These are phyloP conservation scores for Metschnikowia cubensis DNA, from an alignment of 805 yeast genomes.

Conservation along the genomic window DNA sequence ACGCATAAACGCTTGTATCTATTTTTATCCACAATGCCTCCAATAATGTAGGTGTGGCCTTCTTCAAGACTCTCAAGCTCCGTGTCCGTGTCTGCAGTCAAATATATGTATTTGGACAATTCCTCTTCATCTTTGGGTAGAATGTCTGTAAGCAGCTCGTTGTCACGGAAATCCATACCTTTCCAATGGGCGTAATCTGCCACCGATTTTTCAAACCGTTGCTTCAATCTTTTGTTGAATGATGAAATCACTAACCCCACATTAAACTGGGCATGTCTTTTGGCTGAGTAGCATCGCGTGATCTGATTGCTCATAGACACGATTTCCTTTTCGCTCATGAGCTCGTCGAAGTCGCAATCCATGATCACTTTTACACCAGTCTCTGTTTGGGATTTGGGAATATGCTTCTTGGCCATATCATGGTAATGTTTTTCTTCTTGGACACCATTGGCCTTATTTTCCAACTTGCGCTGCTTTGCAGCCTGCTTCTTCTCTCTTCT, in stretches of 20 bases:
- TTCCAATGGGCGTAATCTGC: constrained; percentile 65
- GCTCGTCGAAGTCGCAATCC: constrained; percentile 88
- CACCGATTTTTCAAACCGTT: constrained; percentile 64
- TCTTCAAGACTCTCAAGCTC: constrained; percentile 59
- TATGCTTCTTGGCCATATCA: constrained; percentile 24
- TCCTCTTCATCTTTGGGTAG: constrained; percentile 29
- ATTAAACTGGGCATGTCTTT: constrained; percentile 54
- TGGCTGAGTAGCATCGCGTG: constrained; percentile 76
- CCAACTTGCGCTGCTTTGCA: constrained; percentile 26
- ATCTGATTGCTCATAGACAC: constrained; percentile 76
- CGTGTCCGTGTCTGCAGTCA: constrained; percentile 85
- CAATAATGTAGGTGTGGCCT: constrained; percentile 77
- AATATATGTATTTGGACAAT: constrained; percentile 50
- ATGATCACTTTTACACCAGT: constrained; percentile 57
- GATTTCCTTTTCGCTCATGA: constrained; percentile 73
- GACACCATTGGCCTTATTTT: constrained; percentile 19
- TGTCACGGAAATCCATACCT: constrained; percentile 48
- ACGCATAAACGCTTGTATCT: constrained; percentile 78
- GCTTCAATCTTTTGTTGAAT: constrained; percentile 60
- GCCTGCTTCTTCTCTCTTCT: constrained; percentile 49
- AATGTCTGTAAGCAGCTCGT: constrained; percentile 27
- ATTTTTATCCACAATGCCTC: constrained; percentile 96
- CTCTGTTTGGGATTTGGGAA: constrained; percentile 43
- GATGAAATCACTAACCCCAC: constrained; percentile 60
- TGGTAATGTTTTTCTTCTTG: constrained; percentile 20